Base-by-base conservation (phyloP, 305 asterid genomes). In the Rubia balearica region DNA sequence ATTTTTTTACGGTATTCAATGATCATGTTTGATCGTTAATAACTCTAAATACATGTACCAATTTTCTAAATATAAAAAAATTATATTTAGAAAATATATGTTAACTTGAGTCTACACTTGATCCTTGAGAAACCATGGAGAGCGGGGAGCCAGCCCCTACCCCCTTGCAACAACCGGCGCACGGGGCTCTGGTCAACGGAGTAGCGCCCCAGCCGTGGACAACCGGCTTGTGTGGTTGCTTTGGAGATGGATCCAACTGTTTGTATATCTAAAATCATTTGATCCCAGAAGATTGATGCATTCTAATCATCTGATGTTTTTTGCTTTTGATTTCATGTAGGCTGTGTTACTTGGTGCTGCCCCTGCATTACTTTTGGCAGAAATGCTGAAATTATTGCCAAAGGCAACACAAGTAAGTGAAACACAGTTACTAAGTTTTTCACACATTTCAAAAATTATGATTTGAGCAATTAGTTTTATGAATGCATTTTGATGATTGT, bases 341-440 rank as follows among this genome's bases (percentile, higher is more conserved):
- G 83, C 41, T 79, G 72, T 60, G 68, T 76, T 24, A 79, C 81
- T 27, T 65, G 78, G 36, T 79, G 77, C 62, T 79, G 83, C 21
- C 83, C 83, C 21, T 76, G 83, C 71, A 74, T 79, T 49, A 69
- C 80, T 30, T 76, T 79, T 60, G 82, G 83, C 46, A 62, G 67
- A 38, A 79, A 79, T 69, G 80, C 68, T 61, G 83, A 79, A 67
- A 79, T 79, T 30, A 65, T 79, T 60, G 80, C 73, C 16, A 61
- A 59, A 72, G 83, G 83, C 67, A 57, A 61, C 13, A 73, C 78
- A 30, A 73, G 83, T 76, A 79, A 74, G 56, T 45, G 30, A n/a
- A n/a, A n/a, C n/a, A n/a, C n/a, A n/a, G n/a, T 33, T 2, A 33
- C 36, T 33, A 33, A 5, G 36, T 33, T 33, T 33, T 33, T 33